Conservation (phyloP, 805 yeast species). For the Ogataea naganishii region DNA sequence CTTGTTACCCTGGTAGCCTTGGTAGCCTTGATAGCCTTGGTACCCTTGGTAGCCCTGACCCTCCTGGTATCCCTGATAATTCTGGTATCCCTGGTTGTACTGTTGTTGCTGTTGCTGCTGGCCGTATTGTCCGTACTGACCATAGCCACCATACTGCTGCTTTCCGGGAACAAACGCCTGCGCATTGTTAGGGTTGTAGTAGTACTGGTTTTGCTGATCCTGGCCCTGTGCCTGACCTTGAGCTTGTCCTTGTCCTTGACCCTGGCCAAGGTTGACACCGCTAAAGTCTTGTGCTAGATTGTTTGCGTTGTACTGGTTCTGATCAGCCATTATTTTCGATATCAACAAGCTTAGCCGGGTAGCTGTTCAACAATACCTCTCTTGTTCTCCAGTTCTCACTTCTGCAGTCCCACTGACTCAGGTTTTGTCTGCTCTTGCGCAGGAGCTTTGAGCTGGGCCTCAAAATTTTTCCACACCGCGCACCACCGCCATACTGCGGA, state of each 20-base stretch:
- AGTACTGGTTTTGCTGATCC: background rate
- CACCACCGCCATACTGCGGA: too few species aligned
- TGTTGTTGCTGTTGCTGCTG: slow-evolving; percentile 15
- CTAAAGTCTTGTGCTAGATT: slow-evolving; percentile 35
- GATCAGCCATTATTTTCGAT: slow-evolving; percentile 17
- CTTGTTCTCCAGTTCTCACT: too few species aligned
- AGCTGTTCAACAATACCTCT: too few species aligned
- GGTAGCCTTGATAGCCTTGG: too few species aligned
- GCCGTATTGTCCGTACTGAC: slow-evolving; percentile 20
- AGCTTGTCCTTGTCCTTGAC: too few species aligned
- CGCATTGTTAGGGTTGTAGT: slow-evolving; percentile 42
- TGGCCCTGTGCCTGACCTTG: slow-evolving; percentile 16
- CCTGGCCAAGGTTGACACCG: slow-evolving; percentile 30
- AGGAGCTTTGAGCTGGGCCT: too few species aligned
- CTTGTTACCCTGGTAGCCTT: slow-evolving; percentile 18
- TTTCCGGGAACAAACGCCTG: slow-evolving; percentile 37
- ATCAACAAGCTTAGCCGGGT: too few species aligned
- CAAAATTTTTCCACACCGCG: too few species aligned
- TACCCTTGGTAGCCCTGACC: slow-evolving; percentile 1
- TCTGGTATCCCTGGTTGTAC: slow-evolving; percentile 7
- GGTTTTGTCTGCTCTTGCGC: too few species aligned
- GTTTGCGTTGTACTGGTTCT: slow-evolving; percentile 31
- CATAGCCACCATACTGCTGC: slow-evolving; percentile 2
- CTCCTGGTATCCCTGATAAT: slow-evolving; percentile 4
- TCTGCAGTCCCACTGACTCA: too few species aligned